phyloP scores from a whole-genome alignment of 257 asterid species.

The Thymus quinquecostatus region DNA sequence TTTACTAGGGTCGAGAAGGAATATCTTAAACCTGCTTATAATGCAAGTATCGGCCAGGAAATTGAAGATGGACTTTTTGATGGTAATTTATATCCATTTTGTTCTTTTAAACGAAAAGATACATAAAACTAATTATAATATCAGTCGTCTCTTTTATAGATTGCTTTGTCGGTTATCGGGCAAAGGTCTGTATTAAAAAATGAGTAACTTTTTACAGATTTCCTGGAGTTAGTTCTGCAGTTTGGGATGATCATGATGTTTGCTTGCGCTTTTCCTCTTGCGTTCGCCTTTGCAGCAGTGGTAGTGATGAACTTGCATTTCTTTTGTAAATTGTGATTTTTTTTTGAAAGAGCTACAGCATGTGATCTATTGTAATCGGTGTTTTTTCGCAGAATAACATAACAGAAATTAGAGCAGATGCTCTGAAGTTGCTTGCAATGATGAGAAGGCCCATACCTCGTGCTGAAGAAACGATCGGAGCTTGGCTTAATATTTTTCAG shows the following conservation, averaged over 20 bases:
- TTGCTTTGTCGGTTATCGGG: background rate
- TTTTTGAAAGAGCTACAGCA: background rate
- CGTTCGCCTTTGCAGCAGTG: conserved; percentile 87
- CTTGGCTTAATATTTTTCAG: conserved; percentile 97
- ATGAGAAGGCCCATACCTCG: conserved; percentile 93
- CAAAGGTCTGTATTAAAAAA: background rate
- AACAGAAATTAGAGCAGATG: conserved; percentile 93
- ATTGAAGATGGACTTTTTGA: conserved; percentile 97
- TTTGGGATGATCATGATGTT: conserved; percentile 98
- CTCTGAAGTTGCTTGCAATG: conserved; percentile 83
- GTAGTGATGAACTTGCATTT: conserved; percentile 41
- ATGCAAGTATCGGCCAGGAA: conserved; percentile 87
- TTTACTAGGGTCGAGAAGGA: conserved; percentile 88
- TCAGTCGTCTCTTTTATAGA: background rate
- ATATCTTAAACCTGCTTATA: conserved; percentile 78
- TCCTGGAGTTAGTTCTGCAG: conserved; percentile 90
- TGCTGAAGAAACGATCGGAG: conserved; percentile 84
- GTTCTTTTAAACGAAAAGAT: background rate
- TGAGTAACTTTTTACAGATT: conserved; percentile 59
- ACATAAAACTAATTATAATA: background rate
- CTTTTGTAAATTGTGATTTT: background rate
- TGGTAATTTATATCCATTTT: conserved; percentile 48
- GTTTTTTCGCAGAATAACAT: conserved; percentile 65
- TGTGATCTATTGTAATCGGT: background rate
- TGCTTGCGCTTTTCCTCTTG: conserved; percentile 98